Evolutionary conservation across 176 grass and related monocot genomes (phyloP).

Genomic region (Secale cereale): DNA sequence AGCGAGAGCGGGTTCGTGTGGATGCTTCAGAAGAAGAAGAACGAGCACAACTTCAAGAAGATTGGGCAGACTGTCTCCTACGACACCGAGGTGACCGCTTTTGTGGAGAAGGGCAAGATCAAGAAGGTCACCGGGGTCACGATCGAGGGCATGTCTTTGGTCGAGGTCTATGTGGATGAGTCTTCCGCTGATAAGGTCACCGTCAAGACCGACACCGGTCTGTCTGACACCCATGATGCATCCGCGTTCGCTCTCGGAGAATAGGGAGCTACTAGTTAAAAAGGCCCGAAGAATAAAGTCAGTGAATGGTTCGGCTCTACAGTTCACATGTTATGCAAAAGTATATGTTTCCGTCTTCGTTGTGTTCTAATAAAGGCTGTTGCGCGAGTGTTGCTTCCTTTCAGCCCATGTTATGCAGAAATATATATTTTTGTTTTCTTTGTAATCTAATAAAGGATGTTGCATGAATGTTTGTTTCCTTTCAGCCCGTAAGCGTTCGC

Average conservation of each 20-base stretch:
- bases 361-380: no score
- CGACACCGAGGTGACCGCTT: not conserved
- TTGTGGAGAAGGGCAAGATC: not conserved
- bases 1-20: not conserved
- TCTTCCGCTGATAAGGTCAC: not conserved
- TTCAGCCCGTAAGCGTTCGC: not conserved
- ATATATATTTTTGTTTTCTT: no score
- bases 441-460: no score
- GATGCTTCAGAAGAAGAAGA: constrained; percentile 13
- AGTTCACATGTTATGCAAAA: no score
- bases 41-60: constrained; percentile 25
- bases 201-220: not conserved
- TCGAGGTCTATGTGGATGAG: not conserved
- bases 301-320: not conserved
- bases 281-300: not conserved
- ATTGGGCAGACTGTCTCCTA: constrained; percentile 16
- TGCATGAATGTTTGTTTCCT: not conserved
- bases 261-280: not conserved
- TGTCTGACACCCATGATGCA: not conserved
- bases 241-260: not conserved
- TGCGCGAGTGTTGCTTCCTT: no score
- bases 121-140: not conserved
- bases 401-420: not conserved
- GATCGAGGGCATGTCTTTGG: not conserved
- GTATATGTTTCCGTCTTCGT: not conserved